Percentiles rank a stretch among this genome's conserved stretches.
Evolutionary conservation across 2,329 filamentous ascomycete species (phyloP).

Genomic region (Aaosphaeria arxii): DNA sequence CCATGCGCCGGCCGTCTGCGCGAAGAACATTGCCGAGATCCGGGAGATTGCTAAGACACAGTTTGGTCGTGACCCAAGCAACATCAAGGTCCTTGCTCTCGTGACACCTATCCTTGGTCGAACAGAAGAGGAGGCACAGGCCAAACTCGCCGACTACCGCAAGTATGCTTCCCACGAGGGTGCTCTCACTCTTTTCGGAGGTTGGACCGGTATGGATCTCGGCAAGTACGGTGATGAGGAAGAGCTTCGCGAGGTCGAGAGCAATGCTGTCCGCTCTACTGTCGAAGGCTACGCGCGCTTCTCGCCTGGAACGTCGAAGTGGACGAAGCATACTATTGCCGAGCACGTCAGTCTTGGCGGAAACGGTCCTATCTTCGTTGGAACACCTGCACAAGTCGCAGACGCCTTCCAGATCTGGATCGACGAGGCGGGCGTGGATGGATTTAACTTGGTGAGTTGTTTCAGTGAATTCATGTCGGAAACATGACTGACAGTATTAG

Average conservation of each 20-base stretch:
- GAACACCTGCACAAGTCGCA: constrained; percentile 62
- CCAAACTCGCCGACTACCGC: constrained; percentile 61
- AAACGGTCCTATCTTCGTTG: constrained; percentile 62
- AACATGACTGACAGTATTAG: constrained; percentile 12
- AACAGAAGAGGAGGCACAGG: constrained; percentile 64
- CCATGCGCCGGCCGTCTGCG: constrained; percentile 60
- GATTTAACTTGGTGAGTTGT: constrained; percentile 66
- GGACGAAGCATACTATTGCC: constrained; percentile 70
- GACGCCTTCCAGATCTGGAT: constrained; percentile 68
- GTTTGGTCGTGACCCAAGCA: constrained; percentile 55
- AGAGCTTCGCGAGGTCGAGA: constrained; percentile 60
- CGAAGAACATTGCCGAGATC: constrained; percentile 62
- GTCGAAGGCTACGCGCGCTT: constrained; percentile 57
- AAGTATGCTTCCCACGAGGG: constrained; percentile 64
- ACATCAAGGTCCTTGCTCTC: constrained; percentile 67
- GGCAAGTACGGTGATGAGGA: constrained; percentile 60
- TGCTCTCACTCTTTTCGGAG: constrained; percentile 67
- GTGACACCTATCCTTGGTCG: constrained; percentile 63
- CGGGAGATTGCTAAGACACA: constrained; percentile 53
- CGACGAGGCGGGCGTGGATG: constrained; percentile 66
- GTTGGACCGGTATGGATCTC: constrained; percentile 70
- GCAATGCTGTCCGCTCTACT: constrained; percentile 58
- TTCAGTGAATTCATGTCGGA: not conserved
- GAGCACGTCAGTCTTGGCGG: constrained; percentile 68
- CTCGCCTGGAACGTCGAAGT: constrained; percentile 60